Conservation (phyloP, 78 protist species). For the Dictyostelium firmibasis region DNA sequence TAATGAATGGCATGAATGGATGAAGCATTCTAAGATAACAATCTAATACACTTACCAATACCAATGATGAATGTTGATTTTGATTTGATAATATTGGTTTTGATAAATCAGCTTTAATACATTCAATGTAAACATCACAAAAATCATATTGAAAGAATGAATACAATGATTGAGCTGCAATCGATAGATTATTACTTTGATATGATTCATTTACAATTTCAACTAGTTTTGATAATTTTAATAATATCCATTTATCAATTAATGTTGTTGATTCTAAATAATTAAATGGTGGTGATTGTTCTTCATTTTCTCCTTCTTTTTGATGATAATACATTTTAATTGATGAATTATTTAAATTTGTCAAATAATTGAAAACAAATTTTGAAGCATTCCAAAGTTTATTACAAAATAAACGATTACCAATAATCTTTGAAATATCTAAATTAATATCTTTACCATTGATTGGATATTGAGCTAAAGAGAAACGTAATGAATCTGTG, state of each 20-base stretch:
- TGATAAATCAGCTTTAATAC: constrained; percentile 38
- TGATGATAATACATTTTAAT: neutral
- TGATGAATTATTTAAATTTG: neutral
- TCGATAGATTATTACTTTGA: constrained; percentile 38
- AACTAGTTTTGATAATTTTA: constrained; percentile 23
- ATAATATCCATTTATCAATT: constrained; percentile 89
- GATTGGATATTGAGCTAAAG: constrained; percentile 77
- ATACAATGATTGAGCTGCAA: constrained; percentile 19
- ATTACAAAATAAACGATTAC: constrained; percentile 90
- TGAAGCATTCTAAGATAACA: constrained; percentile 85
- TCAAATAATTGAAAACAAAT: constrained; percentile 14
- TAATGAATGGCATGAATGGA: constrained; percentile 96
- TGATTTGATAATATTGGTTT: constrained; percentile 14
- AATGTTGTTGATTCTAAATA: constrained; percentile 14
- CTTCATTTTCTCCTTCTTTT: no score
- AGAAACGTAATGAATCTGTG: constrained; percentile 93
- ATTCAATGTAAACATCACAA: constrained; percentile 87
- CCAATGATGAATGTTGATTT: constrained; percentile 15
- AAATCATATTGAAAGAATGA: constrained; percentile 78
- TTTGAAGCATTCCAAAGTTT: constrained; percentile 94
- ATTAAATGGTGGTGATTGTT: neutral
- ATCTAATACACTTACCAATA: constrained; percentile 57
- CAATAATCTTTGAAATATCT: constrained; percentile 83
- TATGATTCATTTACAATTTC: constrained; percentile 27
- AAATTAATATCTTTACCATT: constrained; percentile 84